A percentile compares a stretch with the other conserved stretches of the same genome.
Conservation (phyloP, 2,329 filamentous ascomycete genomes). For the Nothomitra cinnamomea region DNA sequence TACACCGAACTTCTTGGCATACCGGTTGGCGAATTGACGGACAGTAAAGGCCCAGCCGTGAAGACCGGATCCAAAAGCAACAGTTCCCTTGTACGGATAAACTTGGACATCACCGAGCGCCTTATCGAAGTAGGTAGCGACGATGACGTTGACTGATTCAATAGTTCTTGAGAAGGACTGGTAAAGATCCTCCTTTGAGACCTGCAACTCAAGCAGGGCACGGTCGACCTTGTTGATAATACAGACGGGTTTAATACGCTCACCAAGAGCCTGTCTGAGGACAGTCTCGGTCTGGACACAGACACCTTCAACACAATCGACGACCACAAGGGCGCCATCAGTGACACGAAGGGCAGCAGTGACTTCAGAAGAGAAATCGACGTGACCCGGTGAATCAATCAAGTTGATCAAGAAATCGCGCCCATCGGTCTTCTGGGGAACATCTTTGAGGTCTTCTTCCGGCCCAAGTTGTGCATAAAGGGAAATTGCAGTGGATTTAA, state of each 20-base stretch:
- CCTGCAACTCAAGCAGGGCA: conserved; percentile 96
- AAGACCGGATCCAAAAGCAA: conserved; percentile 98
- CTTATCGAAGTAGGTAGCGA: conserved; percentile 98
- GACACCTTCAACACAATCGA: conserved; percentile 99
- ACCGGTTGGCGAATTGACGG: conserved; percentile 88
- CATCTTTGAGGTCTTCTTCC: conserved; percentile 84
- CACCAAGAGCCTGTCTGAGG: conserved; percentile 93
- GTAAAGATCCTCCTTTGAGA: conserved; percentile 97
- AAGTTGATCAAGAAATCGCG: conserved; percentile 99
- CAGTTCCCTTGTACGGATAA: conserved; percentile 92
- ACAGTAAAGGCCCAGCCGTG: conserved; percentile 99
- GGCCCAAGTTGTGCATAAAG: conserved; percentile 75
- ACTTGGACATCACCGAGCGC: conserved; percentile 94
- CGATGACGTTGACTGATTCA: conserved; percentile 99
- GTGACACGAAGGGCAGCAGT: conserved; percentile 99
- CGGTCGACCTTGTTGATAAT: conserved; percentile 99
- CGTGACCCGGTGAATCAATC: conserved; percentile 99
- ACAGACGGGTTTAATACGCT: conserved; percentile 99
- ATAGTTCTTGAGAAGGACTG: conserved; percentile 99
- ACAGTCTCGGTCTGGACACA: conserved; percentile 99
- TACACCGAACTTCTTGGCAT: conserved; percentile 99
- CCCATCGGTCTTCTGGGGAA: conserved; percentile 75
- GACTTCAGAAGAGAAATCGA: conserved; percentile 99
- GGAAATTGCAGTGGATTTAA: conserved; percentile 99
- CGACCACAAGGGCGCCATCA: conserved; percentile 97